Evolutionary conservation across 306 rosid species (phyloP), one percentile per base, ranked within the genome.

Genomic region (Hylodesmum podocarpum): DNA sequence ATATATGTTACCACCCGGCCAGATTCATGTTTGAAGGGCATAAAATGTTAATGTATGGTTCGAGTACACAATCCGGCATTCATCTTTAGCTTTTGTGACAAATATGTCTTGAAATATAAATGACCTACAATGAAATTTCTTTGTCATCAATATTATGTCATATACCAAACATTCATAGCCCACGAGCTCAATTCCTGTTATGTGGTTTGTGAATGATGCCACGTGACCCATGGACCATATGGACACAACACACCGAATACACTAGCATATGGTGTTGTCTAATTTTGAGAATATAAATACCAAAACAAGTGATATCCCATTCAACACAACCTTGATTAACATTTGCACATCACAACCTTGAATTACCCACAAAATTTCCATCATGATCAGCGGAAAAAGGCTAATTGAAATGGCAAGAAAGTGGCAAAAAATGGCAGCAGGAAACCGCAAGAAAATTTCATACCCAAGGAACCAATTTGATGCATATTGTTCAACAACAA

Each of bases 381-480:
- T 22, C 41, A 80, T 75, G 84, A 44, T 84, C 4, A 76, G 73
- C 5, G 76, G 47, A 40, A 66, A 75, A 3, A 80, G 82, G 82
- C 71, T 84, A 3, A 46, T 76, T 3, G 37, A 80, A 59, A 75
- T 84, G 82, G 84, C 84, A 5, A 79, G 78, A 33, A 84, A 70
- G 79, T 84, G 87, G 84, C 87, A 84, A 12, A 80, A 84, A 65
- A 27, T 55, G 66, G 81, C 72, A 0, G 44, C 51, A 0, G 22
- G 36, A 22, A 71, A 61, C 0, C 86, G 78, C 27, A 83, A 59
- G 64, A 84, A 77, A 69, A 84, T 84, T 39, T 80, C 87, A 0
- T 84, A 34, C 78, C 24, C 40, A 1, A 74, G 36, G 31, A 5
- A 36, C 2, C 51, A 75, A 49, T 24, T 15, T 11, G 16, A 21